phyloP scores from a whole-genome alignment of 192 early-diverging fungal species.

The Umbelopsis ramanniana region DNA sequence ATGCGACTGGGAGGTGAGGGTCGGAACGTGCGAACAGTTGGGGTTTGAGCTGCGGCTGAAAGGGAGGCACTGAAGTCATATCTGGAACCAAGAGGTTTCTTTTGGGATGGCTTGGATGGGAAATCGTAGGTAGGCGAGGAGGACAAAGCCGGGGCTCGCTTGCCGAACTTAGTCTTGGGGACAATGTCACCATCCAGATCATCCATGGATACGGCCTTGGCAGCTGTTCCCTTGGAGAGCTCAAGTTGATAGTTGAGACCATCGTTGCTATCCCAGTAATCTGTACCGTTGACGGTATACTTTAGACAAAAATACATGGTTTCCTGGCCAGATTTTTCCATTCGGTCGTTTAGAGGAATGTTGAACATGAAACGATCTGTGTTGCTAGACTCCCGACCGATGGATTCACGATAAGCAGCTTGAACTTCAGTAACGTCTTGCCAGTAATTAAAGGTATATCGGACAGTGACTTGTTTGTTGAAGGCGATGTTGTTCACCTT shows the following conservation, averaged over 20 bases:
- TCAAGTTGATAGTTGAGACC: constrained; percentile 81
- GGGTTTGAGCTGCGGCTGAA: constrained; percentile 16
- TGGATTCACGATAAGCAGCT: constrained; percentile 65
- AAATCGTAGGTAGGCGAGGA: constrained; percentile 5
- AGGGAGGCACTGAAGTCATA: constrained; percentile 44
- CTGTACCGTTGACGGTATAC: constrained; percentile 68
- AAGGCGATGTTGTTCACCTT: constrained; percentile 87
- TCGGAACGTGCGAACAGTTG: background rate
- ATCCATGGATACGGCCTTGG: background rate
- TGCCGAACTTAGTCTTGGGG: background rate
- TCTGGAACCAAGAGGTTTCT: constrained; percentile 22
- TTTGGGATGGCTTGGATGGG: background rate
- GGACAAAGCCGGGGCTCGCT: background rate
- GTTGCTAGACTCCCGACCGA: constrained; percentile 50
- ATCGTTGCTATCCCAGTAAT: constrained; percentile 93
- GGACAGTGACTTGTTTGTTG: constrained; percentile 76
- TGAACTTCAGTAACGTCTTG: constrained; percentile 62
- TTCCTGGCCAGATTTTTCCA: constrained; percentile 42
- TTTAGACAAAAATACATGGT: constrained; percentile 66
- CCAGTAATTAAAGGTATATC: constrained; percentile 87
- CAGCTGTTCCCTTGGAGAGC: constrained; percentile 26
- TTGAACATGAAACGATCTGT: constrained; percentile 64
- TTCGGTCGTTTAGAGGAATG: constrained; percentile 41
- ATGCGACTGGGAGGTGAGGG: background rate
- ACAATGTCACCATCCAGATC: background rate